Percentiles rank a stretch among this genome's conserved stretches.
Evolutionary conservation across 495 filamentous ascomycete genomes (phyloP).

Genomic region (Podospora comata): DNA sequence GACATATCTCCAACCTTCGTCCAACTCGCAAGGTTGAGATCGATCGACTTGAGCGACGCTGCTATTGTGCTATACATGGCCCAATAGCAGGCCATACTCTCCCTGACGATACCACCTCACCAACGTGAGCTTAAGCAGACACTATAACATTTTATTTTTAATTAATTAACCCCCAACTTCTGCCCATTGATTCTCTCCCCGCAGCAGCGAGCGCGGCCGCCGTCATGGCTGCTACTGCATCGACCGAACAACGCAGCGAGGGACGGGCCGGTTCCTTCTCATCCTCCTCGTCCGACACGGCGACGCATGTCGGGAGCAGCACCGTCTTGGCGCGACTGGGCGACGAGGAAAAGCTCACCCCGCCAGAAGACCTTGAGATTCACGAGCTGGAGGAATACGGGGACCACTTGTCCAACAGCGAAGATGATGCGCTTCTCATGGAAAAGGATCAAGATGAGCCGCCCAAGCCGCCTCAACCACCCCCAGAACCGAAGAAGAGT

Average conservation of each 20-base stretch:
- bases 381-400: slow-evolving; percentile 8
- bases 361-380: slow-evolving; percentile 28
- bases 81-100: background rate
- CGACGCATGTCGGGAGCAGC: slow-evolving; percentile 22
- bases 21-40: slow-evolving; percentile 4
- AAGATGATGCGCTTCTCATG: slow-evolving; percentile 39
- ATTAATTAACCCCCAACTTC: background rate
- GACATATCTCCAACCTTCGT: background rate
- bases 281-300: slow-evolving; percentile 37
- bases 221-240: background rate
- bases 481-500: slow-evolving; percentile 20
- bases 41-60: background rate
- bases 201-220: no score
- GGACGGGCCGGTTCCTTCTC: slow-evolving; percentile 32
- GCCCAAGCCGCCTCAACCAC: background rate
- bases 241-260: slow-evolving; percentile 20
- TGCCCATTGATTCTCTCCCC: no score
- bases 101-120: background rate
- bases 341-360: slow-evolving; percentile 28
- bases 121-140: background rate
- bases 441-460: slow-evolving; percentile 15
- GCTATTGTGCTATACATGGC: background rate
- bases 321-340: slow-evolving; percentile 3
- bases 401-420: slow-evolving; percentile 17
- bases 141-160: background rate